Percentiles rank a stretch among this genome's conserved stretches.
These are phyloP conservation scores for Grigorovia transvaalensis DNA, from an alignment of 805 yeast species.

Conservation along the genomic window DNA sequence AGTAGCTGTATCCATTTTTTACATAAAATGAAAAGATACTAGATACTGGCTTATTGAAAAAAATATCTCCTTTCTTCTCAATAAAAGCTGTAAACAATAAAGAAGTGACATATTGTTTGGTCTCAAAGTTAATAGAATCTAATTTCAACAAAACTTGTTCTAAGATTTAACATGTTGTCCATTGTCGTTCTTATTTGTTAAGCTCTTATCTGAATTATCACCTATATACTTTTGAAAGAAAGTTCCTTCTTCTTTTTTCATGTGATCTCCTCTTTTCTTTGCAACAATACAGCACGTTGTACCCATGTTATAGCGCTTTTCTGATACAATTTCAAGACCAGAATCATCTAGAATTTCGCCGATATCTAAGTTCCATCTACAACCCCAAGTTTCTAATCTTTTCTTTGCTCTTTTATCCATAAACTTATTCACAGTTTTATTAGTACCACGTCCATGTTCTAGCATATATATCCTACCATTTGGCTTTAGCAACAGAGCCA, in stretches of 20 bases:
- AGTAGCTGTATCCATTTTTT: too few species aligned
- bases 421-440: conserved; percentile 64
- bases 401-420: conserved; percentile 75
- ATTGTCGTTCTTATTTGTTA: background rate
- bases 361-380: conserved; percentile 94
- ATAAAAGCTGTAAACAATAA: too few species aligned
- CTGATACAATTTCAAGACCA: conserved; percentile 73
- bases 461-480: conserved; percentile 80
- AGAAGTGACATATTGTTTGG: too few species aligned
- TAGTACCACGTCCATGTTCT: conserved; percentile 88
- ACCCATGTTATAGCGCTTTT: conserved; percentile 77
- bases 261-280: conserved; percentile 59
- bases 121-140: too few species aligned
- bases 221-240: conserved; percentile 42
- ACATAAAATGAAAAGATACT: too few species aligned
- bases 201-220: conserved; percentile 9
- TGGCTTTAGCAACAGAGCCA: conserved; percentile 65
- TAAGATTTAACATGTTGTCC: background rate
- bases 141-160: too few species aligned
- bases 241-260: conserved; percentile 35
- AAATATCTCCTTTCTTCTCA: too few species aligned
- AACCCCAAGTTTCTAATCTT: conserved; percentile 88
- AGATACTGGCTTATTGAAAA: too few species aligned
- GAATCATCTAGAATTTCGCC: conserved; percentile 77
- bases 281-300: conserved; percentile 83